Evolutionary conservation across 176 grass and related monocot species (phyloP).

Genomic region (Hordeum marinum): DNA sequence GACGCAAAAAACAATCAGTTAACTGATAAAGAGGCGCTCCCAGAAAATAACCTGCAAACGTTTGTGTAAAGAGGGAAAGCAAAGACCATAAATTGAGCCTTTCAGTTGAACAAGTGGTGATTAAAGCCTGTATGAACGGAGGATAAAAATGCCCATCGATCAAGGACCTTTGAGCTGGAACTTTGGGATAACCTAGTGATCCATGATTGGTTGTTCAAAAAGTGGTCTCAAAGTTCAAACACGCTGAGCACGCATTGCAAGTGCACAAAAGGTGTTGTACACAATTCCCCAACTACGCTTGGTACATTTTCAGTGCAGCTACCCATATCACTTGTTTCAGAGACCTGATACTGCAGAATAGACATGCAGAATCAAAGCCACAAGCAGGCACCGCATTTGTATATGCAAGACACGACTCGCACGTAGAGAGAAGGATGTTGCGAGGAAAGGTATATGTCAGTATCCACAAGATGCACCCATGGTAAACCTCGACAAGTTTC

Average conservation of each 20-base stretch:
- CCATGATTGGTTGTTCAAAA: not conserved
- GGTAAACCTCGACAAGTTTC: slow-evolving; percentile 3
- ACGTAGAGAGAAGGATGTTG: not conserved
- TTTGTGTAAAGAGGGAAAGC: not conserved
- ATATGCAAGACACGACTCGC: not conserved
- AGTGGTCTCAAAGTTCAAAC: not conserved
- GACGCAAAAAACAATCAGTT: too few relatives aligned
- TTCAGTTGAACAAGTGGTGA: not conserved
- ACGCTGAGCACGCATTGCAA: not conserved
- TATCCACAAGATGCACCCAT: not conserved
- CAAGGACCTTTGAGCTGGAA: not conserved
- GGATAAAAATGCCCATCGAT: not conserved
- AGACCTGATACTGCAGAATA: not conserved
- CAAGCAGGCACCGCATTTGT: not conserved
- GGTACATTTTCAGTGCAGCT: not conserved
- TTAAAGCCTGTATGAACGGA: not conserved
- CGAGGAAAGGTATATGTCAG: not conserved
- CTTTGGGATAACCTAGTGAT: not conserved
- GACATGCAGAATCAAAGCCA: not conserved
- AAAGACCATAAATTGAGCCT: not conserved
- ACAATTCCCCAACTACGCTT: not conserved
- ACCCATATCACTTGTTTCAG: too few relatives aligned
- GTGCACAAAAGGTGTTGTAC: not conserved
- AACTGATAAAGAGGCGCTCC: too few relatives aligned
- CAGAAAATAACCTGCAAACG: not conserved